Conservation (phyloP, 768 basidiomycete species). For the Lactarius hatsudake region DNA sequence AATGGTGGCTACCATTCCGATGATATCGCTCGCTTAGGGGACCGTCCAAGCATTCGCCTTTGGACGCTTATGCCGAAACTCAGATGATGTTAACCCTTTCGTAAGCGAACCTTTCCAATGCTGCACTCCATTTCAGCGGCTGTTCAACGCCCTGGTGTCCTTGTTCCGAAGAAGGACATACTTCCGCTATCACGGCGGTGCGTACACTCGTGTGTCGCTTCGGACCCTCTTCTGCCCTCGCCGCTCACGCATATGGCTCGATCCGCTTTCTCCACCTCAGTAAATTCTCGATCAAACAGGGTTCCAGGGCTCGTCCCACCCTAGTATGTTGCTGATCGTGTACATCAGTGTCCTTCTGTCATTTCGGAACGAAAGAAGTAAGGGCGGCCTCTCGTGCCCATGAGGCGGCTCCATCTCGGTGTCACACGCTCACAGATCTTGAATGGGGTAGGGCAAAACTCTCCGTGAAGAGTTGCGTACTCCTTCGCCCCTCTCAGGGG, state of each 20-base stretch:
- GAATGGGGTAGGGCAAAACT: conserved; percentile 8
- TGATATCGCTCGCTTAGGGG: conserved; percentile 13
- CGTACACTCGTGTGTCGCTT: conserved; percentile 4
- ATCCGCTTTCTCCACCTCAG: conserved; percentile 3
- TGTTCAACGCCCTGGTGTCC: neutral
- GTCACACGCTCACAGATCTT: conserved; percentile 11
- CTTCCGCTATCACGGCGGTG: neutral
- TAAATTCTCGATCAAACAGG: neutral
- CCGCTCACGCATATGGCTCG: conserved; percentile 6
- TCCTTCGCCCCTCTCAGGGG: neutral
- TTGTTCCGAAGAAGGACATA: conserved; percentile 10
- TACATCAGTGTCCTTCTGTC: conserved; percentile 8
- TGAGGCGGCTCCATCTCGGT: conserved; percentile 11
- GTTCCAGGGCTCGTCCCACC: neutral
- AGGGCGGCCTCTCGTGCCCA: neutral
- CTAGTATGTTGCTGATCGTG: conserved; percentile 4
- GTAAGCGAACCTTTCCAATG: neutral
- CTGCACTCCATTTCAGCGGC: conserved; percentile 6
- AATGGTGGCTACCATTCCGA: conserved; percentile 9
- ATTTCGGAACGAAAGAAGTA: conserved; percentile 11
- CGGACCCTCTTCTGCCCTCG: neutral
- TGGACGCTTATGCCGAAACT: neutral
- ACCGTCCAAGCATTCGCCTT: neutral
- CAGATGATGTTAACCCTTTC: conserved; percentile 6
- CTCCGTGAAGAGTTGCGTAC: neutral